Base-by-base conservation (phyloP, 2,329 filamentous ascomycete genomes). In the Stachybotrys chartarum region DNA sequence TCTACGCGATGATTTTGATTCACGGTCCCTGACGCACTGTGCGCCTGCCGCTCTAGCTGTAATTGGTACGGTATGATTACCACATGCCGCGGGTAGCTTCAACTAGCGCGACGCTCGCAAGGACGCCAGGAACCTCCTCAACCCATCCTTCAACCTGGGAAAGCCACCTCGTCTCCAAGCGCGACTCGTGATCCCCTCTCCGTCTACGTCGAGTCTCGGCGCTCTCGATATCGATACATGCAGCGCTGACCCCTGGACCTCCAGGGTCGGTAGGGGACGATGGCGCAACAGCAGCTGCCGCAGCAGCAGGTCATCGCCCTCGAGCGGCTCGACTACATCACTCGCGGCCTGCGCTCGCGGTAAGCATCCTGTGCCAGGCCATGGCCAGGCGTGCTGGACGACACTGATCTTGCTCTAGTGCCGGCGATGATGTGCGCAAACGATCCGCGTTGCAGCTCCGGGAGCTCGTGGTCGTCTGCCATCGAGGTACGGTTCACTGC, bases 291-390 rank as follows among this genome's bases (percentile, higher is more conserved):
- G 66, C 74, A 79, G 62, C 35, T 42, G 35, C 35, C 35, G 10
- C 35, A 42, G 35, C 77, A 77, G 66, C 74, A 79, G 62, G 75
- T 78, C 64, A 71, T 81, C 66, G 78, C 80, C 62, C 72, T 83
- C 56, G 78, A 81, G 69, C 76, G 75, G 61, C 76, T 83, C 54
- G 81, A 84, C 55, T 71, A 74, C 54, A 75, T 83, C 58, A 75
- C 77, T 14, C 78, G 78, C 59, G 81, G 82, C 59, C 72, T 84
- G 39, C 78, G 76, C 61, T 82, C 80, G 57, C 79, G 78, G 81
- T 84, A 64, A 56, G 72, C 59, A 55, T 49, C 31, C 30, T 31
- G 12, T 8, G 16, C 31, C 17, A 16, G 31, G 42, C 17, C 30
- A 7, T 6, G 7, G n/a, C 8, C n/a, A 17, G 32, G 30, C 31